A percentile compares a stretch with the other conserved stretches of the same genome.
These are phyloP conservation scores for Solanum appendiculatum DNA, from an alignment of 257 asterid genomes.

Conservation along the genomic window DNA sequence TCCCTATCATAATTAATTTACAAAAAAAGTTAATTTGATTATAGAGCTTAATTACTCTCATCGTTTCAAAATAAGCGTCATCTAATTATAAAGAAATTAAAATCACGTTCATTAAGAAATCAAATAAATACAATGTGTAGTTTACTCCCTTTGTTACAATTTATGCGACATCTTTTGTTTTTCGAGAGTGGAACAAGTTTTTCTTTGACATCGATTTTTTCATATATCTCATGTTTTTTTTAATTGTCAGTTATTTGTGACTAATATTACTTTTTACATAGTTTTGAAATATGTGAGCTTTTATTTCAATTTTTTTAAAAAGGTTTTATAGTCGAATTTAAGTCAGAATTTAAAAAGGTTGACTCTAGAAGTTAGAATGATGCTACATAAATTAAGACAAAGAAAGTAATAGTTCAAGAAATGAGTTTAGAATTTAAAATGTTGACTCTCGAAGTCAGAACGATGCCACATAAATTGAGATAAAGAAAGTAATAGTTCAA, in stretches of 20 bases:
- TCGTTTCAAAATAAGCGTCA: not conserved
- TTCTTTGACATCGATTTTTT: not conserved
- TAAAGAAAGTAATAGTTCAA: not conserved
- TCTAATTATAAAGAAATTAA: not conserved
- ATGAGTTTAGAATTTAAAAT: not conserved
- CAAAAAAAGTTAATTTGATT: not conserved
- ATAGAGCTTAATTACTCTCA: not conserved
- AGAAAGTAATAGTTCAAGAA: not conserved
- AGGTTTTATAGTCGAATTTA: not conserved
- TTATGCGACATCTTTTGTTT: not conserved
- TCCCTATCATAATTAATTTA: slow-evolving; percentile 25
- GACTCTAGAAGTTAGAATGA: not conserved
- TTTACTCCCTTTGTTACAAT: not conserved
- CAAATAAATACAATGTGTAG: not conserved
- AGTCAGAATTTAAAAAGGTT: not conserved
- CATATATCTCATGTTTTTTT: not conserved
- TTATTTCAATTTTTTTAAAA: not conserved
- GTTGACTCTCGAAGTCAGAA: no score
- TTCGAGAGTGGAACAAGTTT: not conserved
- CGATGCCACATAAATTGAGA: no score
- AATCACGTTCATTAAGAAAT: not conserved
- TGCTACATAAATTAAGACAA: no score
- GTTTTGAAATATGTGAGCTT: not conserved
- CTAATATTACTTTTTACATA: not conserved
- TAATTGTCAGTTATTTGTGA: not conserved